Percentiles rank a stretch among this genome's conserved stretches.
Conservation (phyloP, 179 eudicot species). For the Amaranthus tricolor region DNA sequence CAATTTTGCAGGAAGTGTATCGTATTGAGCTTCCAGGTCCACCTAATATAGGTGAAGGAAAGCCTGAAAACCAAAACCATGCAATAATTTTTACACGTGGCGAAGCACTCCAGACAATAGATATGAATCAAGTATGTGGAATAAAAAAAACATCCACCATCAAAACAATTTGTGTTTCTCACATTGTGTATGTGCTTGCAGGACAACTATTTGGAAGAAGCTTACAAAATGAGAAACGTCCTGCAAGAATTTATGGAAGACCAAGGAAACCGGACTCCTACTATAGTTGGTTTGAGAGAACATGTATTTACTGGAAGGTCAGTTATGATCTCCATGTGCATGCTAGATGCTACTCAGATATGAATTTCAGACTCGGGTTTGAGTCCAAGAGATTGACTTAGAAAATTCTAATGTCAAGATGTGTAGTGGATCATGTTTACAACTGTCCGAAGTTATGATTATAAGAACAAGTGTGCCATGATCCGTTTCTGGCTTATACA, state of each 20-base stretch:
- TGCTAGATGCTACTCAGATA: not conserved
- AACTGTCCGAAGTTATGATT: not conserved
- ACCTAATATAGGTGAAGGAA: slow-evolving; percentile 97
- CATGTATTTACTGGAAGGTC: slow-evolving; percentile 99
- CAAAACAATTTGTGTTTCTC: slow-evolving; percentile 4
- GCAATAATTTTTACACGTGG: slow-evolving; percentile 97
- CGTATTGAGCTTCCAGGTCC: slow-evolving; percentile 95
- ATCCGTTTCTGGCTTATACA: not conserved
- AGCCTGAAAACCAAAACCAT: slow-evolving; percentile 99
- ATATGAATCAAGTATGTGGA: slow-evolving; percentile 86
- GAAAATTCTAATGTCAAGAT: not conserved
- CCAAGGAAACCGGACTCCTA: slow-evolving; percentile 54
- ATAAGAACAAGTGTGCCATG: not conserved
- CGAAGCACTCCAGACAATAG: slow-evolving; percentile 98
- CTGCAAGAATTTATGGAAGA: slow-evolving; percentile 74
- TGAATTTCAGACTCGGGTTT: not conserved
- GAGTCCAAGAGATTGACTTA: not conserved
- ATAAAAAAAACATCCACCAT: not conserved
- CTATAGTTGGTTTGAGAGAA: slow-evolving; percentile 92
- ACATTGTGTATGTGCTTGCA: slow-evolving; percentile 31
- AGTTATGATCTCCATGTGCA: slow-evolving; percentile 27
- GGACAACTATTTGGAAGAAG: slow-evolving; percentile 98
- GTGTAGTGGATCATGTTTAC: not conserved
- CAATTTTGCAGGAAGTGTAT: slow-evolving; percentile 64
- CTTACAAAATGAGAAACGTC: slow-evolving; percentile 85